Conservation (phyloP, 805 yeast species). For the Jamesozyma rosinii region DNA sequence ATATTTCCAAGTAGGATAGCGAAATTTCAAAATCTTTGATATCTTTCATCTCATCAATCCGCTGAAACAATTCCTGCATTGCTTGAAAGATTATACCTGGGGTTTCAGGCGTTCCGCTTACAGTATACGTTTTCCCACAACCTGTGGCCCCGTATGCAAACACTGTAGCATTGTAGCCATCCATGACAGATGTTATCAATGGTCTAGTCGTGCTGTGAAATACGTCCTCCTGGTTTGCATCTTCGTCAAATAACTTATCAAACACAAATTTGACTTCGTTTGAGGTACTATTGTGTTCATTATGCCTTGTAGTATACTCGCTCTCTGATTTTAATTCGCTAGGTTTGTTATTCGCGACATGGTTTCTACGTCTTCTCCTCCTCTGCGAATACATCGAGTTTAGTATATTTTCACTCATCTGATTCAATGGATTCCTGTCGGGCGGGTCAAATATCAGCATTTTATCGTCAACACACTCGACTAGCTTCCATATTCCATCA, state of each 20-base stretch:
- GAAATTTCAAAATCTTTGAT: slow-evolving; percentile 50
- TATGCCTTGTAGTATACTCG: not conserved
- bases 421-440: slow-evolving; percentile 48
- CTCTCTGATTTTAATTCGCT: not conserved
- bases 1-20: slow-evolving; percentile 74
- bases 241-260: slow-evolving; percentile 66
- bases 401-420: slow-evolving; percentile 22
- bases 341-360: not conserved
- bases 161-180: slow-evolving; percentile 83
- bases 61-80: slow-evolving; percentile 61
- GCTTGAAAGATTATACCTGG: slow-evolving; percentile 80
- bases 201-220: slow-evolving; percentile 61
- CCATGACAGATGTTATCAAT: slow-evolving; percentile 61
- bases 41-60: slow-evolving; percentile 48
- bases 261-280: slow-evolving; percentile 71
- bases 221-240: slow-evolving; percentile 56
- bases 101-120: slow-evolving; percentile 58
- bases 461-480: slow-evolving; percentile 73
- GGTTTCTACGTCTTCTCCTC: slow-evolving; percentile 15
- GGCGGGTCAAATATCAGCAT: slow-evolving; percentile 86
- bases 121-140: slow-evolving; percentile 93
- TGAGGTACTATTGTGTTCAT: not conserved
- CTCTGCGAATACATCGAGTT: slow-evolving; percentile 24
- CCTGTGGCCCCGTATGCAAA: slow-evolving; percentile 98
- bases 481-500: slow-evolving; percentile 54